Evolutionary conservation across 1,284 basidiomycete genomes (phyloP).

Genomic region (Serendipita sp.): DNA sequence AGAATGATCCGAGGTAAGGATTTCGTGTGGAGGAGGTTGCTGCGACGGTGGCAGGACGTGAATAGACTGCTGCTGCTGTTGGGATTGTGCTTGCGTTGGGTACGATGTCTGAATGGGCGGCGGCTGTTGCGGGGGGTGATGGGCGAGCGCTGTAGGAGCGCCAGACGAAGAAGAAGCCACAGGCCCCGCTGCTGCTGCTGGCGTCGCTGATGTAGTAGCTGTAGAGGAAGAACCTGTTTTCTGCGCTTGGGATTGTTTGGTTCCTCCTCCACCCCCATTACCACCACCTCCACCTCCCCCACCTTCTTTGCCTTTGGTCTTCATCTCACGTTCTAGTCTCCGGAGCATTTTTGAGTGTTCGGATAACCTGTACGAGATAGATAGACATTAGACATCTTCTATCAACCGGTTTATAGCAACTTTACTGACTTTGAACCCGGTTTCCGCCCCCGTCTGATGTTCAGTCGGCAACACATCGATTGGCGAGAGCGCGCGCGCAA

Average conservation of each 20-base stretch:
- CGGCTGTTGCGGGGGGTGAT: slow-evolving; percentile 22
- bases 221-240: background rate
- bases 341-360: slow-evolving; percentile 78
- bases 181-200: background rate
- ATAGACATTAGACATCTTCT: slow-evolving; percentile 10
- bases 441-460: slow-evolving; percentile 48
- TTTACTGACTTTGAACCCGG: slow-evolving; percentile 67
- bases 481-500: background rate
- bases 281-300: background rate
- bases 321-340: slow-evolving; percentile 66
- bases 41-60: slow-evolving; percentile 23
- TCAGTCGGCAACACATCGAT: background rate
- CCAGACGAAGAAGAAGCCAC: background rate
- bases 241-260: too few relatives aligned
- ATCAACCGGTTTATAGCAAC: slow-evolving; percentile 9
- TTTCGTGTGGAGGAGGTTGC: slow-evolving; percentile 21
- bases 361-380: slow-evolving; percentile 39
- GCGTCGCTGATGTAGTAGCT: background rate
- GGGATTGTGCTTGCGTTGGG: background rate
- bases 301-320: slow-evolving; percentile 22
- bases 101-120: background rate
- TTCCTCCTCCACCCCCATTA: too few relatives aligned
- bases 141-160: background rate
- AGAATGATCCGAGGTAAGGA: slow-evolving; percentile 19
- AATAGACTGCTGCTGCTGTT: slow-evolving; percentile 13